phyloP scores from a whole-genome alignment of 306 rosid species.

The Cucurbita maxima region DNA sequence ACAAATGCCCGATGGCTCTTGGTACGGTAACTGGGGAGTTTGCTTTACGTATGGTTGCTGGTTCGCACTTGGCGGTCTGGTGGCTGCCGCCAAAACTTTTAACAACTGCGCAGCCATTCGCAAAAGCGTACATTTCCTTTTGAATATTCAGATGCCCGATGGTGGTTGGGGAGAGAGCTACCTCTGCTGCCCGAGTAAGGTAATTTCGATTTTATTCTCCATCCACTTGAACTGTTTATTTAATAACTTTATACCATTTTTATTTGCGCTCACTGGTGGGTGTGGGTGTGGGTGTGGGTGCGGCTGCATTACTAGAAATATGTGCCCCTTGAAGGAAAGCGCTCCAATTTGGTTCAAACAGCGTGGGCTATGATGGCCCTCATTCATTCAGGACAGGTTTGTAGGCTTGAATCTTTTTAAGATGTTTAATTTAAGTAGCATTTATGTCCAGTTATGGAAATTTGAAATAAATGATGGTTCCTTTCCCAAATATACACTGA shows the following conservation, averaged over 20 bases:
- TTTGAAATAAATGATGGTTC: background rate
- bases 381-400: conserved; percentile 41
- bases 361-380: conserved; percentile 66
- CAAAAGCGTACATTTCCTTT: conserved; percentile 36
- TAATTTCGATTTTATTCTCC: background rate
- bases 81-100: conserved; percentile 43
- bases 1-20: conserved; percentile 6
- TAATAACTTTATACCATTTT: too few relatives aligned
- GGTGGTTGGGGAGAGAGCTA: conserved; percentile 82
- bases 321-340: conserved; percentile 30
- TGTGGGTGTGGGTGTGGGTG: too few relatives aligned
- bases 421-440: background rate
- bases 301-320: conserved; percentile 15
- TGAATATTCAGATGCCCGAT: conserved; percentile 24
- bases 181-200: conserved; percentile 40
- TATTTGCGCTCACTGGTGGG: background rate
- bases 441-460: background rate
- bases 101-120: conserved; percentile 25
- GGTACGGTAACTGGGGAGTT: conserved; percentile 33
- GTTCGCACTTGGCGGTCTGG: conserved; percentile 48
- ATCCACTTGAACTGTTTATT: too few relatives aligned
- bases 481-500: background rate
- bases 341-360: conserved; percentile 52
- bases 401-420: background rate
- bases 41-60: conserved; percentile 49